These are phyloP conservation scores for Scutellaria baicalensis DNA, from an alignment of 257 asterid species.

Conservation along the genomic window DNA sequence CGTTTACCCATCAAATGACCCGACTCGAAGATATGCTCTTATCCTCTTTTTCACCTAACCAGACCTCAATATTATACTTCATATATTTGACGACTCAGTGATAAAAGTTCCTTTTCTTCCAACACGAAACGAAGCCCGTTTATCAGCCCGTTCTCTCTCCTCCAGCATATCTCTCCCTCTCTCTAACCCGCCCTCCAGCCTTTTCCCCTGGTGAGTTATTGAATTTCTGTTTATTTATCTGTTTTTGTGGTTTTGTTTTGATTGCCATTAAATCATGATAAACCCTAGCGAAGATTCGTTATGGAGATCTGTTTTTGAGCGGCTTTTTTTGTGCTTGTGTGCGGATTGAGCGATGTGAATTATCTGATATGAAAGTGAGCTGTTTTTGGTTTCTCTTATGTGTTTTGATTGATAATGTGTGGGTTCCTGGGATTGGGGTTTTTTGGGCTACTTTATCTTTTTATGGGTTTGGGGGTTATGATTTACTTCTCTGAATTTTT, in stretches of 20 bases:
- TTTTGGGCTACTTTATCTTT: neutral
- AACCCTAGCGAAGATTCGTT: conserved; percentile 26
- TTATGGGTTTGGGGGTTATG: neutral
- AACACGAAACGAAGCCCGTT: neutral
- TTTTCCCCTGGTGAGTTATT: conserved; percentile 29
- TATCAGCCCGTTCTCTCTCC: neutral
- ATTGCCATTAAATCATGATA: conserved; percentile 12
- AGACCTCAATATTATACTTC: neutral
- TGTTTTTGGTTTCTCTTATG: neutral
- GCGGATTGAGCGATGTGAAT: neutral
- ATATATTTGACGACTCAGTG: conserved; percentile 9
- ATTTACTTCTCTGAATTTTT: neutral
- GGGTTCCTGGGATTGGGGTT: neutral
- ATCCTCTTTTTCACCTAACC: conserved; percentile 38
- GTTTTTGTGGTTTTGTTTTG: neutral
- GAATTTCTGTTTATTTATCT: neutral
- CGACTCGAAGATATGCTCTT: conserved; percentile 27
- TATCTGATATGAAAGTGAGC: neutral
- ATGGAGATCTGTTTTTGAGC: conserved; percentile 7
- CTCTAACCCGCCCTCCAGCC: neutral
- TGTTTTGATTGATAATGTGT: neutral
- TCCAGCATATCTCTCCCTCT: neutral
- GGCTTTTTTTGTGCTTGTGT: neutral
- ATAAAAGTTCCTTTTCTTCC: conserved; percentile 14
- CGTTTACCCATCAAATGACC: neutral